A percentile compares a stretch with the other conserved stretches of the same genome.
Evolutionary conservation across 495 filamentous ascomycete species (phyloP).

Genomic region (Entonaema liquescens): DNA sequence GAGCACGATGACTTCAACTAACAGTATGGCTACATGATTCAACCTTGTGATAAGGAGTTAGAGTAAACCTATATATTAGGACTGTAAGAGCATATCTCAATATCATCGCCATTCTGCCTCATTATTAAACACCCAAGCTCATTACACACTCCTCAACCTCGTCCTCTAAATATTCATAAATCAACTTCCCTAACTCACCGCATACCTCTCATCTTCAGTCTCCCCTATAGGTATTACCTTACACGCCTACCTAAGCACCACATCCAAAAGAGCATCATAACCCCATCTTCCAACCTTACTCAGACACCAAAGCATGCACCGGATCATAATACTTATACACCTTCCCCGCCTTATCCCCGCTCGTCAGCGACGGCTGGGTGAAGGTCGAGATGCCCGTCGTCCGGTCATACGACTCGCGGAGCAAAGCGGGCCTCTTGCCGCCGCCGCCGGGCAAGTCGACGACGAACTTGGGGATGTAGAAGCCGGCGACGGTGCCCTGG

Average conservation of each 20-base stretch:
- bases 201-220: background rate
- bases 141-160: too few relatives aligned
- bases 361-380: slow-evolving; percentile 61
- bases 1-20: too few relatives aligned
- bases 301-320: slow-evolving; percentile 15
- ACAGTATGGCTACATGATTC: background rate
- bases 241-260: too few relatives aligned
- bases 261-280: background rate
- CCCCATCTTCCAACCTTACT: background rate
- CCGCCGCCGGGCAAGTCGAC: slow-evolving; percentile 69
- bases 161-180: background rate
- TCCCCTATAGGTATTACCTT: background rate
- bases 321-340: slow-evolving; percentile 68
- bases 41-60: background rate
- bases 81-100: background rate
- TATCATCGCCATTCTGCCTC: background rate
- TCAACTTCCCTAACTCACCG: background rate
- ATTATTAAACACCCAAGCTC: background rate
- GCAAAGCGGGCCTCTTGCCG: slow-evolving; percentile 65
- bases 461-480: slow-evolving; percentile 67
- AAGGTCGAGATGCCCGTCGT: slow-evolving; percentile 60
- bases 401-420: slow-evolving; percentile 60
- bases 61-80: background rate
- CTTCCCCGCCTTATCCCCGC: slow-evolving; percentile 53
- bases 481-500: slow-evolving; percentile 66